Base-by-base conservation (phyloP, 164 flowering plant genomes). In the Kingdonia uniflora region DNA sequence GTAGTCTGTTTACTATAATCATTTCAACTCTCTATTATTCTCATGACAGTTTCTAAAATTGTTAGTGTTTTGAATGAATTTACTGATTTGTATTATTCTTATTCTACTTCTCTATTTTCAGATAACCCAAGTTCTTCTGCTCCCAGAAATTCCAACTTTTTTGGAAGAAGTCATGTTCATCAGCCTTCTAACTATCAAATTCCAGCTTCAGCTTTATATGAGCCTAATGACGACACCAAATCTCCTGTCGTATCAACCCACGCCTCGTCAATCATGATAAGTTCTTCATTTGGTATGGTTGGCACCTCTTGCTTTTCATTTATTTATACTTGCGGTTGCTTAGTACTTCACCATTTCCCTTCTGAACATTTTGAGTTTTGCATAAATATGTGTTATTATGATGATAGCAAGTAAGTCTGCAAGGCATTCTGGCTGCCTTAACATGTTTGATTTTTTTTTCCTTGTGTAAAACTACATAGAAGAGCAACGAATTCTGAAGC, bases 191-290 rank as follows among this genome's bases (percentile, higher is more conserved):
- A 80, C 57, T 92, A 81, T 65, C 99, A 92, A 64, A 86, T 55
- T 21, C 99, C 99, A 52, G 91, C 95, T 25, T 75, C 95, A 11
- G 95, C 97, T 65, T 71, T 92, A 46, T 92, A 86, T 68, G 95
- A 80, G 19, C 50, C 68, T 6, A 21, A 62, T 62, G 87, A 75
- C 41, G 75, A 74, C 23, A 43, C 65, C 1, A 49, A 64, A 48
- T 66, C 67, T 56, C 56, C 69, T 19, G 5, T 39, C 1, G 21
- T 53, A 64, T 57, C 73, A 46, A 37, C 24, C 48, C 66, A 63
- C 42, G 39, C 57, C 26, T 14, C 66, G 49, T 66, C 73, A 42
- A 45, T 42, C 0, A 75, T 71, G 49, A 68, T 63, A 38, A 51
- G 37, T 37, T 15, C 66, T n/a, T 16, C 79, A 10, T 29, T 38